Percentiles rank a stretch among this genome's conserved stretches.
Conservation (phyloP, 352 stramenopile species). For the Globisporangium lucens region DNA sequence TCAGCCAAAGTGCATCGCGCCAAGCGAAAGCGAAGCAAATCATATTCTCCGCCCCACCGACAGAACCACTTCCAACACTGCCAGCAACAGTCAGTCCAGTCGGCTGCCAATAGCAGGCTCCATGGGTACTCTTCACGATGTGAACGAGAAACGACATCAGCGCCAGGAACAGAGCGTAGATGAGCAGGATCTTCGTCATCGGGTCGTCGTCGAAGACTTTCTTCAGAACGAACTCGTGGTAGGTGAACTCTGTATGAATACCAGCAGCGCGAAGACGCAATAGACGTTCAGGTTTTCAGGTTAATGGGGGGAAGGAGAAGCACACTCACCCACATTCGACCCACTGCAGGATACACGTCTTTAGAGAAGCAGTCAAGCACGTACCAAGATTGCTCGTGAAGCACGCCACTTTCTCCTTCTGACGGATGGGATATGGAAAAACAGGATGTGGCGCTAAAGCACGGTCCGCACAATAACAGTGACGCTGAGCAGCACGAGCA, state of each 20-base stretch:
- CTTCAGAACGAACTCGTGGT: constrained; percentile 67
- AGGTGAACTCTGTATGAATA: constrained; percentile 48
- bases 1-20: constrained; percentile 42
- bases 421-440: constrained; percentile 65
- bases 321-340: not conserved
- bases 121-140: constrained; percentile 47
- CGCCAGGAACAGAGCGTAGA: constrained; percentile 24
- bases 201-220: constrained; percentile 63
- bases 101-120: constrained; percentile 27
- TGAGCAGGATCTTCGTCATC: constrained; percentile 35
- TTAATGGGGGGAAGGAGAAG: not conserved
- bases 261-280: not conserved
- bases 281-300: not conserved
- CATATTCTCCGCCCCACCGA: constrained; percentile 15
- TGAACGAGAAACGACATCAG: constrained; percentile 43
- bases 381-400: constrained; percentile 56
- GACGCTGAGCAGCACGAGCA: constrained; percentile 45
- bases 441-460: constrained; percentile 56
- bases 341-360: not conserved
- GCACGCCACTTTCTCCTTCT: constrained; percentile 59
- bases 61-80: not conserved
- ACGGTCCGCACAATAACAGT: constrained; percentile 37
- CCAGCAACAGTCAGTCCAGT: not conserved
- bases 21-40: constrained; percentile 33
- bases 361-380: constrained; percentile 1